phyloP scores from a whole-genome alignment of 2,329 filamentous ascomycete species.

The Chaetomium globosum region DNA sequence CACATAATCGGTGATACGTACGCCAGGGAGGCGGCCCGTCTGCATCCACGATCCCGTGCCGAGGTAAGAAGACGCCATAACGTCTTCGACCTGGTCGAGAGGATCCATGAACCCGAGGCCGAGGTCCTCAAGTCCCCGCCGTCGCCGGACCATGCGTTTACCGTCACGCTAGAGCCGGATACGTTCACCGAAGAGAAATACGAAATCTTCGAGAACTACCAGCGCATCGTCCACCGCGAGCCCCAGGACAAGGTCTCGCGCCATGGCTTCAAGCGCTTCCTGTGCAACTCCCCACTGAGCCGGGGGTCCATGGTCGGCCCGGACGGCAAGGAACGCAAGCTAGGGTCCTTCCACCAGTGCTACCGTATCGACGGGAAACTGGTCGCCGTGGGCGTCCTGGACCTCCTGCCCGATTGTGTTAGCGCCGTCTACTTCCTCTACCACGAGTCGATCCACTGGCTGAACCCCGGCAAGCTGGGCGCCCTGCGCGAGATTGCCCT shows the following conservation, averaged over 20 bases:
- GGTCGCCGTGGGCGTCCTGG: slow-evolving; percentile 75
- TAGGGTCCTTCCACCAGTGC: slow-evolving; percentile 81
- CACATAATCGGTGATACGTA: slow-evolving; percentile 71
- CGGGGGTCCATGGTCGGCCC: slow-evolving; percentile 48
- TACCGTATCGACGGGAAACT: slow-evolving; percentile 76
- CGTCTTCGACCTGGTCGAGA: slow-evolving; percentile 66
- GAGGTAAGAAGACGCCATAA: slow-evolving; percentile 65
- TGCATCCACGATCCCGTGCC: slow-evolving; percentile 68
- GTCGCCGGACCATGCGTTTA: slow-evolving; percentile 67
- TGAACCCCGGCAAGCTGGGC: slow-evolving; percentile 73
- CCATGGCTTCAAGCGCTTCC: slow-evolving; percentile 68
- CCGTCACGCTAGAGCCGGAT: slow-evolving; percentile 70
- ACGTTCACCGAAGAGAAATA: slow-evolving; percentile 77
- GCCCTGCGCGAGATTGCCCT: slow-evolving; percentile 73
- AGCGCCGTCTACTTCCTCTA: slow-evolving; percentile 86
- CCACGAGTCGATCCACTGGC: slow-evolving; percentile 70
- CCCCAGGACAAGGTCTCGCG: slow-evolving; percentile 59
- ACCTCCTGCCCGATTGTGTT: slow-evolving; percentile 74
- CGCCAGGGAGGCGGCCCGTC: slow-evolving; percentile 62
- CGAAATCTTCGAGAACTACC: slow-evolving; percentile 72
- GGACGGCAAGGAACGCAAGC: slow-evolving; percentile 55
- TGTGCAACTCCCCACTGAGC: slow-evolving; percentile 70
- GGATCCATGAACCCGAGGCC: slow-evolving; percentile 70
- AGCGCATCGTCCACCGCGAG: slow-evolving; percentile 72
- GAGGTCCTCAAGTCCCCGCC: slow-evolving; percentile 58